Base-by-base conservation (phyloP, 164 flowering plant species). In the Vitis labrusca region DNA sequence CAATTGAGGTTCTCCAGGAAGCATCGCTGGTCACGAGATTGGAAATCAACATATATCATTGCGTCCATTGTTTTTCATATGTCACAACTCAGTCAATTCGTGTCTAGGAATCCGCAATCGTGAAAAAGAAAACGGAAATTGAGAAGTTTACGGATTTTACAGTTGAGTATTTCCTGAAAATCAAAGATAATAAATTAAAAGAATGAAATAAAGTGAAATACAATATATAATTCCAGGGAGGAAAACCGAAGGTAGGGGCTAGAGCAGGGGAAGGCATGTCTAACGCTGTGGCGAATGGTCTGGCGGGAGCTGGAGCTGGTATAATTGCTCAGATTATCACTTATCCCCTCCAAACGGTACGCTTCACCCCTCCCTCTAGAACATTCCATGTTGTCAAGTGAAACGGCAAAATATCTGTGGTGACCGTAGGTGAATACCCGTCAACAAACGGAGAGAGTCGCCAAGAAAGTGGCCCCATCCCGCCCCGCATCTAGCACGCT, bases 301-400 rank as follows among this genome's bases (percentile, higher is more conserved):
- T 91, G 65, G 93, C 93, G 3, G 97, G 97, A 59, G 97, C 93
- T 1, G 93, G 91, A n/a, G 97, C 83, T 16, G 97, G 93, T 13
- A 85, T 89, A 48, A 75, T 91, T 30, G 93, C 96, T 71, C 96
- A 89, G 70, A 83, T 87, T 59, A 79, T 91, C 57, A 91, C 93
- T 32, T 89, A 87, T 72, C 93, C 93, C 47, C 88, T 91, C 23
- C 97, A 87, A 72, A 81, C 91, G 66, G 93, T 90, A 73, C 59
- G 12, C 0, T 4, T 14, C 12, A 1, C n/a, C n/a, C 15, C 0
- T n/a, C 15, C 50, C 17, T 59, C 9, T 27, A 2, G 19, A 47
- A 47, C 13, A 2, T 15, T 63, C 58, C 64, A 44, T 64, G 23
- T 17, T 5, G 3, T 52, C 55, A 1, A n/a, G 6, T 52, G 1